phyloP scores from a whole-genome alignment of 2,329 filamentous ascomycete species.

The Curvularia sp. region DNA sequence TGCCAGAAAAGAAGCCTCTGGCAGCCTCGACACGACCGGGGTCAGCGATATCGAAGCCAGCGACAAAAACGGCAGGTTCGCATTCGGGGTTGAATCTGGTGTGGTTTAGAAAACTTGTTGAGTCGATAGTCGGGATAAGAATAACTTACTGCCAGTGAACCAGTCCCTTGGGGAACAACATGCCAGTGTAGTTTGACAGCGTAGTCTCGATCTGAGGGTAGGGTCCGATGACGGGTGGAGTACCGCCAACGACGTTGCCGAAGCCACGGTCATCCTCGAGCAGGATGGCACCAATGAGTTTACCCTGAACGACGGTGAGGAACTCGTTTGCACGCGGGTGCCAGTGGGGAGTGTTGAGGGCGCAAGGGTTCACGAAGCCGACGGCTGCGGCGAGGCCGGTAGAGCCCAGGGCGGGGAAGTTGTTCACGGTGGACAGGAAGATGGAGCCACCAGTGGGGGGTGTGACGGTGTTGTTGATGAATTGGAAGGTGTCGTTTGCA shows the following conservation, averaged over 20 bases:
- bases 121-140: no score
- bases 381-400: slow-evolving; percentile 61
- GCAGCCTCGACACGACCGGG: slow-evolving; percentile 44
- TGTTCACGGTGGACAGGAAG: slow-evolving; percentile 62
- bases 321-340: slow-evolving; percentile 53
- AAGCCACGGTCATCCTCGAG: slow-evolving; percentile 45
- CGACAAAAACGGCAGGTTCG: slow-evolving; percentile 49
- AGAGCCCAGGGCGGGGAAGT: slow-evolving; percentile 64
- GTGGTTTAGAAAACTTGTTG: background rate
- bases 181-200: slow-evolving; percentile 48
- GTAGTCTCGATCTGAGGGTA: slow-evolving; percentile 44
- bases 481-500: slow-evolving; percentile 31
- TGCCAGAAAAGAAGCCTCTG: slow-evolving; percentile 41
- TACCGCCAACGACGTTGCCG: slow-evolving; percentile 27
- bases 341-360: slow-evolving; percentile 56
- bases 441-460: slow-evolving; percentile 55
- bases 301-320: slow-evolving; percentile 48
- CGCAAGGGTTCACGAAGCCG: slow-evolving; percentile 60
- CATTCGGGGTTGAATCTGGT: slow-evolving; percentile 49
- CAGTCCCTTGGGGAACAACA: slow-evolving; percentile 50
- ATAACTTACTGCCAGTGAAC: slow-evolving; percentile 49
- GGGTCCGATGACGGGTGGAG: slow-evolving; percentile 25
- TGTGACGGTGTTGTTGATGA: slow-evolving; percentile 46
- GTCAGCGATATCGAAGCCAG: slow-evolving; percentile 49
- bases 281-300: slow-evolving; percentile 47